Base-by-base conservation (phyloP, 2,329 filamentous ascomycete species). In the Beauveria caledonica region DNA sequence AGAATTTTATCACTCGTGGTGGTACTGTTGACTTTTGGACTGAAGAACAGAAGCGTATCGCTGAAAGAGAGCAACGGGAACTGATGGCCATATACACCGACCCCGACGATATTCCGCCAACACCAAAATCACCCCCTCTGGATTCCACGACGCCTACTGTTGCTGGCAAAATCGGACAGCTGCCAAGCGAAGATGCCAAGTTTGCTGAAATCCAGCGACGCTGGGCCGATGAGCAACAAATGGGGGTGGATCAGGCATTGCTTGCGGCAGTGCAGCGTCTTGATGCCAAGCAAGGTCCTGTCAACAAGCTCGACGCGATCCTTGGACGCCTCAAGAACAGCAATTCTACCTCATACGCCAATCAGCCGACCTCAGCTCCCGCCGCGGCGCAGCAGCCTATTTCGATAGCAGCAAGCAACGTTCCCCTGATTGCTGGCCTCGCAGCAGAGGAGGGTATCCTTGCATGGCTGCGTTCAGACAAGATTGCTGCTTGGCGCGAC, bases 21-120 rank as follows among this genome's bases (percentile, higher is more conserved):
- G 85, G 85, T 27, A 68, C 72, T 5, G 71, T 79, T 27, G 67
- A 71, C 0, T 78, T 86, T 39, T 72, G 75, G 19, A 86, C 84
- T 0, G 74, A 79, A 0, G 81, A 86, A 68, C 81, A 84, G 64
- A 77, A 78, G 62, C 69, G 73, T 25, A 85, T 86, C 68, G 75
- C 77, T 7, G 77, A 82, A 51, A 80, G 84, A 27, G 84, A 86
- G 67, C 79, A 78, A 51, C 76, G 76, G 11, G 83, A 85, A 66
- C 75, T 87, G 39, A 84, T 87, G 80, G 81, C 76, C n/a, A 74
- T 85, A 49, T 86, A 86, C 66, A 78, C 78, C 1, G 77, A 79
- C 52, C 66, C 73, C 1, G 73, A 77, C 3, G 82, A 85, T 62
- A 84, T 85, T 52, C 83, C 83, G 1, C 73, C 77, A 2, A 80